Evolutionary conservation across 768 basidiomycete species (phyloP).

Genomic region (Rhodocollybia butyracea): DNA sequence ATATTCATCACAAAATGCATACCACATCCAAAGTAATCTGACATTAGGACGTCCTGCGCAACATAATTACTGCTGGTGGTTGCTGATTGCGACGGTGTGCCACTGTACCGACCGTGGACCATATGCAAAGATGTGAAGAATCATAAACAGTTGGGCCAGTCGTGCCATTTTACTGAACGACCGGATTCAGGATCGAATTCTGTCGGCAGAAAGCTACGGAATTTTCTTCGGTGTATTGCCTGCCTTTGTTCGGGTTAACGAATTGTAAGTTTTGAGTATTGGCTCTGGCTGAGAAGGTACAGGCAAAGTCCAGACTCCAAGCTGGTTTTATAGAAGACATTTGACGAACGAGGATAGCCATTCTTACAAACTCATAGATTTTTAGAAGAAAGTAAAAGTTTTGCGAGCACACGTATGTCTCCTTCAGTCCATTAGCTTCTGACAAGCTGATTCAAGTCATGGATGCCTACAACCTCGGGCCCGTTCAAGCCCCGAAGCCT

Average conservation of each 20-base stretch:
- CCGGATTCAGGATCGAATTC: conserved; percentile 72
- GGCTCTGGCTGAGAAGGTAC: conserved; percentile 51
- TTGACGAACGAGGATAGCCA: too few relatives aligned
- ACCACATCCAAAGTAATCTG: conserved; percentile 96
- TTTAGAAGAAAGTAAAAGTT: too few relatives aligned
- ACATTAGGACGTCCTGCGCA: conserved; percentile 87
- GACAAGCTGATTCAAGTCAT: too few relatives aligned
- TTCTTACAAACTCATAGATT: too few relatives aligned
- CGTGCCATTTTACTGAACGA: conserved; percentile 93
- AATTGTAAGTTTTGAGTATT: conserved; percentile 84
- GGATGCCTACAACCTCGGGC: too few relatives aligned
- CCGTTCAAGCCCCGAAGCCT: too few relatives aligned
- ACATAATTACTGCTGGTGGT: conserved; percentile 79
- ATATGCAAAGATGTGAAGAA: conserved; percentile 95
- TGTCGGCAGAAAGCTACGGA: conserved; percentile 40
- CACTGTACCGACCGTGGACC: conserved; percentile 89
- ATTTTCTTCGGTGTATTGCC: conserved; percentile 13
- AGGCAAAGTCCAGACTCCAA: conserved; percentile 51
- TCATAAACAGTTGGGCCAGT: conserved; percentile 99
- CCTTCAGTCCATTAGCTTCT: too few relatives aligned
- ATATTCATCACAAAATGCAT: conserved; percentile 99
- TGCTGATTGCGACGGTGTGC: neutral
- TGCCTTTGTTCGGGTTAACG: conserved; percentile 89
- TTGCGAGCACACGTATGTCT: too few relatives aligned
- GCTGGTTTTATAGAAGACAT: conserved; percentile 50